phyloP scores from a whole-genome alignment of 805 yeast species.

The Metschnikowia colocasiae region DNA sequence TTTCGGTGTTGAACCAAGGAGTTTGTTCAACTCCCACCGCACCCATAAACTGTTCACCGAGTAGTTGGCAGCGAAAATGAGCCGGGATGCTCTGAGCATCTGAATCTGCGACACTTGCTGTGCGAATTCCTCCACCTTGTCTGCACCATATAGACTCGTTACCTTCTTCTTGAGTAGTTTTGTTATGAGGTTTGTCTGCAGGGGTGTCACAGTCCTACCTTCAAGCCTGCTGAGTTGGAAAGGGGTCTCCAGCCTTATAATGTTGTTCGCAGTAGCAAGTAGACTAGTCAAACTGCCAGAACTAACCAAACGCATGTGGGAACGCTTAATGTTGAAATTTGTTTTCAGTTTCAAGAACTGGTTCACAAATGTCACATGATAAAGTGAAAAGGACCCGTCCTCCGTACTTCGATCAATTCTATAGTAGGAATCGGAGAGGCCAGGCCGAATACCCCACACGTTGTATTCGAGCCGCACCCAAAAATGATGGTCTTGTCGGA shows the following conservation, averaged over 20 bases:
- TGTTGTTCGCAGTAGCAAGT: constrained; percentile 2
- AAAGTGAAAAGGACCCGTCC: not conserved
- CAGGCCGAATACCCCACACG: constrained; percentile 28
- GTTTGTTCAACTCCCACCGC: constrained; percentile 28
- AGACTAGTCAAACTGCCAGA: constrained; percentile 12
- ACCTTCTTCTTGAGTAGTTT: constrained; percentile 3
- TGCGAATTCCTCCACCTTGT: constrained; percentile 10
- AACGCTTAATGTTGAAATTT: constrained; percentile 21
- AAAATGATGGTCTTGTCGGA: constrained; percentile 12
- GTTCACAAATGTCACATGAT: not conserved
- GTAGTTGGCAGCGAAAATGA: constrained; percentile 31
- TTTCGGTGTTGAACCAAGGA: constrained; percentile 23
- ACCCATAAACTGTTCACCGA: constrained; percentile 25
- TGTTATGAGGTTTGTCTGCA: constrained; percentile 12
- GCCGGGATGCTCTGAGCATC: constrained; percentile 18
- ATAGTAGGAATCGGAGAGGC: constrained; percentile 6
- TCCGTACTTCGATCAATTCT: constrained; percentile 7
- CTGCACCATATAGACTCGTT: constrained; percentile 7
- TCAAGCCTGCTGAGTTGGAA: too few relatives aligned
- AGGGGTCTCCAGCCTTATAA: not conserved
- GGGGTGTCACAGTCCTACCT: not conserved
- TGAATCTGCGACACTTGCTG: constrained; percentile 11
- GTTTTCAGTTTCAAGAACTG: constrained; percentile 1
- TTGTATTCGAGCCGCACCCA: constrained; percentile 35
- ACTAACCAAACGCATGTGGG: not conserved